Evolutionary conservation across 805 yeast genomes (phyloP), one percentile per base, ranked within the genome.

Genomic region (Candida silvicultrix): DNA sequence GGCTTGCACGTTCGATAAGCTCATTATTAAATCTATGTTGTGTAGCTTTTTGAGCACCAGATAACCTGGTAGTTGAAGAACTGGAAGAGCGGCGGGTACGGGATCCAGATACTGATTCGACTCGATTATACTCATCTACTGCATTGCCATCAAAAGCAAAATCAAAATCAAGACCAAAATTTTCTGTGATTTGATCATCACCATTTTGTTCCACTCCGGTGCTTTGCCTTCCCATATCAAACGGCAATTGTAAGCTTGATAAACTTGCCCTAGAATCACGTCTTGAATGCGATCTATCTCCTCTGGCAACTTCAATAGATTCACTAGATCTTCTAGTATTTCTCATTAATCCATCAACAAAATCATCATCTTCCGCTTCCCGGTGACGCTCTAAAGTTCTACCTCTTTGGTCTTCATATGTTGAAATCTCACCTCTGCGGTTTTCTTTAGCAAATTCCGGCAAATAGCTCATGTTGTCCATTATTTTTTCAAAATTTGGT

Each of bases 331-430:
- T 57, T 48, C 56, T 50, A 23, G 47, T 21, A 39, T 54, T 47
- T 40, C 58, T 52, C 40, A 53, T 25, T n/a, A 58, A 38, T 3
- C 54, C 52, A 44, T 59, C 57, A 35, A 59, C 52, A 23, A 59
- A 57, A 44, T 58, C 62, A 23, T 46, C 54, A 25, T 51, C 45
- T 11, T 20, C 19, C 20, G 38, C 41, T 8, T 28, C 35, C n/a
- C 46, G 19, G 7, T 40, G 12, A 23, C 35, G 45, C 25, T 19
- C 40, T 15, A 28, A 45, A 4, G 46, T 20, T 44, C 49, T 45
- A n/a, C 55, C 56, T 28, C 54, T 28, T 28, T 14, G 8, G 47
- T 6, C 28, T 23, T 10, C 12, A 5, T 43, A 37, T 19, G 16
- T 3, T 10, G 34, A 15, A 5, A 18, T 38, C 4, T 8, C n/a